phyloP scores from a whole-genome alignment of 2,329 filamentous ascomycete genomes.

The Dendryphion nanum region DNA sequence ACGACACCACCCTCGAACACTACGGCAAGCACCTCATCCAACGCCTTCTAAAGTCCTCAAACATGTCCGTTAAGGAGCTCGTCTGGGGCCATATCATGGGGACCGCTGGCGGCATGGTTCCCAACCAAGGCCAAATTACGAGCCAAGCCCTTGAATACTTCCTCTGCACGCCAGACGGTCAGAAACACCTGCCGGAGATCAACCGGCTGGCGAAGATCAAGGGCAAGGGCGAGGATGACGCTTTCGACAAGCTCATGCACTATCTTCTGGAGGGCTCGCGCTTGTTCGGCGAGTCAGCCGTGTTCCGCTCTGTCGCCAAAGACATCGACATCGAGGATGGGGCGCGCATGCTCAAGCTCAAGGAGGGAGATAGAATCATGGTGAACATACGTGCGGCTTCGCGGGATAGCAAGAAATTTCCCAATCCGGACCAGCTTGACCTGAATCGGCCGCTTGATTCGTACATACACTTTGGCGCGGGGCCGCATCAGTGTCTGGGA shows the following conservation, averaged over 20 bases:
- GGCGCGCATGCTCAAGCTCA: slow-evolving; percentile 29
- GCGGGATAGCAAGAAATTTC: slow-evolving; percentile 42
- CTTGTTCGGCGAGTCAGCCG: slow-evolving; percentile 44
- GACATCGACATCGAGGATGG: slow-evolving; percentile 33
- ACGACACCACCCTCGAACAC: slow-evolving; percentile 47
- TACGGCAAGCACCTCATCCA: slow-evolving; percentile 68
- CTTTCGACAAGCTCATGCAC: slow-evolving; percentile 49
- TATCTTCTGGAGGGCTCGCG: slow-evolving; percentile 50
- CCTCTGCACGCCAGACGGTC: too few species aligned
- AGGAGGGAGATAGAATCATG: slow-evolving; percentile 40
- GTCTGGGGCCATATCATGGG: slow-evolving; percentile 71
- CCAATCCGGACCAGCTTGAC: slow-evolving; percentile 41
- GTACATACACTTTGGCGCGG: slow-evolving; percentile 46
- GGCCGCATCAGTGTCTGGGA: slow-evolving; percentile 45
- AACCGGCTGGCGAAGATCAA: too few species aligned
- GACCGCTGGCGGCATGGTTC: slow-evolving; percentile 64
- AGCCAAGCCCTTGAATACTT: background rate
- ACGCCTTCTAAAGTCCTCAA: slow-evolving; percentile 61
- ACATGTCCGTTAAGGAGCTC: slow-evolving; percentile 63
- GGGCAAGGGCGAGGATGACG: slow-evolving; percentile 42
- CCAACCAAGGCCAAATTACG: slow-evolving; percentile 68
- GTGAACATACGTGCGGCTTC: slow-evolving; percentile 45
- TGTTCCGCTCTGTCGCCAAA: slow-evolving; percentile 37
- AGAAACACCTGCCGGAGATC: too few species aligned
- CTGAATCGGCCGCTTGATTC: slow-evolving; percentile 39